Evolutionary conservation across 2,329 filamentous ascomycete genomes (phyloP).

Genomic region (Erysiphe neolycopersici): DNA sequence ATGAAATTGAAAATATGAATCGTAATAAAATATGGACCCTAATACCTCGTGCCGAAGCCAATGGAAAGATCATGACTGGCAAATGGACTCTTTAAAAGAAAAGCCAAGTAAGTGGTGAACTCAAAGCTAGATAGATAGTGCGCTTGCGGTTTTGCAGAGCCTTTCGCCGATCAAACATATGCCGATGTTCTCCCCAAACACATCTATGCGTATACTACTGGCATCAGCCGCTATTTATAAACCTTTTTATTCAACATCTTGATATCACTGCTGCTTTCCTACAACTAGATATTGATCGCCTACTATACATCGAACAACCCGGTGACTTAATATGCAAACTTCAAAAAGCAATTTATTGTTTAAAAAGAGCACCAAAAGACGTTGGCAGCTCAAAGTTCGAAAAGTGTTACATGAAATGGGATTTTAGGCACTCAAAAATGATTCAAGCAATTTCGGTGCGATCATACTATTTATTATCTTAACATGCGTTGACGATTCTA

Average conservation of each 20-base stretch:
- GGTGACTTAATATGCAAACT: no score
- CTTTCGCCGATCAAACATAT: neutral
- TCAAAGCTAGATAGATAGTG: no score
- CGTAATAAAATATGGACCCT: neutral
- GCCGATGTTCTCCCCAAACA: no score
- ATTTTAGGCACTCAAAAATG: neutral
- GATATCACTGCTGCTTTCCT: no score
- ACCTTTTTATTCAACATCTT: neutral
- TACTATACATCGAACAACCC: neutral
- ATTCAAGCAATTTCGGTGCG: neutral
- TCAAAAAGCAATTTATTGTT: no score
- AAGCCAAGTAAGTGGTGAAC: neutral
- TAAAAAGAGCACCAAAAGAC: neutral
- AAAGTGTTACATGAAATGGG: neutral
- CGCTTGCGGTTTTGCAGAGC: no score
- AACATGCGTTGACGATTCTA: no score
- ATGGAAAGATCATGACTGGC: neutral
- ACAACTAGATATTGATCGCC: neutral
- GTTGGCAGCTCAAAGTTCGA: neutral
- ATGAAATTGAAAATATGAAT: neutral
- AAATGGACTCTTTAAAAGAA: neutral
- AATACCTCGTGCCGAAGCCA: neutral
- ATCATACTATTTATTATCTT: neutral
- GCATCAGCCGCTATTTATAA: neutral
- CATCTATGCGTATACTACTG: neutral